Evolutionary conservation across 2,329 filamentous ascomycete genomes (phyloP).

Genomic region (Pseudocercospora crystallina): DNA sequence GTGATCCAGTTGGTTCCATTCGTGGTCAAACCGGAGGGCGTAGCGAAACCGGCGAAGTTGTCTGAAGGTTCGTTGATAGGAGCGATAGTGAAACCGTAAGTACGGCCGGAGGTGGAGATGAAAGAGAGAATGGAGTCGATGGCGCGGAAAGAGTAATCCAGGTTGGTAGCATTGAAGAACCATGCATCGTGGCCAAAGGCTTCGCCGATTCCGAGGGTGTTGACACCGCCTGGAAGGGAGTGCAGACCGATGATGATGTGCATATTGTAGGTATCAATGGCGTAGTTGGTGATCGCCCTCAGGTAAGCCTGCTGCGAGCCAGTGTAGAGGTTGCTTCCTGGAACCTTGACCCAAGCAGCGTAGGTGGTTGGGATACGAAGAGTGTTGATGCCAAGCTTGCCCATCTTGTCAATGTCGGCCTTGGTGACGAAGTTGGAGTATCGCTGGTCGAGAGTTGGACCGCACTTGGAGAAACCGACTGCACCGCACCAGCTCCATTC

Average conservation of each 20-base stretch:
- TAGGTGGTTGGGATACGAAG: constrained; percentile 41
- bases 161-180: constrained; percentile 39
- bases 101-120: constrained; percentile 31
- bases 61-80: constrained; percentile 42
- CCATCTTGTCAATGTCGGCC: constrained; percentile 36
- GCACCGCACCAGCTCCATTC: constrained; percentile 38
- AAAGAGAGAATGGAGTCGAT: constrained; percentile 36
- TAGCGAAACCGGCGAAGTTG: constrained; percentile 37
- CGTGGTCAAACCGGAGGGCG: constrained; percentile 32
- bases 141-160: constrained; percentile 36
- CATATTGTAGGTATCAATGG: constrained; percentile 38
- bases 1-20: constrained; percentile 34
- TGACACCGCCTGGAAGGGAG: constrained; percentile 36
- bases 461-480: constrained; percentile 27
- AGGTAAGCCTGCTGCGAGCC: constrained; percentile 36
- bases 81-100: constrained; percentile 36
- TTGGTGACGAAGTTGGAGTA: constrained; percentile 22
- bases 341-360: constrained; percentile 39
- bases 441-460: constrained; percentile 18
- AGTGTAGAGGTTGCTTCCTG: constrained; percentile 35
- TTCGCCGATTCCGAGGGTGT: constrained; percentile 31
- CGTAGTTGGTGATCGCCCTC: constrained; percentile 36
- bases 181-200: constrained; percentile 34
- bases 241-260: constrained; percentile 40
- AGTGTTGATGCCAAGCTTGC: constrained; percentile 33